phyloP scores from a whole-genome alignment of 179 eudicot species.

The Gypsophila paniculata region DNA sequence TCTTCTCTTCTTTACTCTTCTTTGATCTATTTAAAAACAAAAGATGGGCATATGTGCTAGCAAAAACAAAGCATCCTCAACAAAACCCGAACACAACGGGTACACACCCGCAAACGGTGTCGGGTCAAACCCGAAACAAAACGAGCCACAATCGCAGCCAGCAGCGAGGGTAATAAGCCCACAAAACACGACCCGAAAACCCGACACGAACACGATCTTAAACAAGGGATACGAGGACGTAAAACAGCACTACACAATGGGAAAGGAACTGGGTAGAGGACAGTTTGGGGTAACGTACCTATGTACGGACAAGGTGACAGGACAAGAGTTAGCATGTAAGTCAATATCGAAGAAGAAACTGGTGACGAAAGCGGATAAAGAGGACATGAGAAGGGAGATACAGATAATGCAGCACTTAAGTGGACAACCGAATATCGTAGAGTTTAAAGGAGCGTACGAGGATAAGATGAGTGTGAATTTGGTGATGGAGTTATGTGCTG shows the following conservation, averaged over 20 bases:
- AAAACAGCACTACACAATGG: constrained; percentile 30
- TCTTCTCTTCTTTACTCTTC: too few species aligned
- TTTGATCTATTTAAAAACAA: background rate
- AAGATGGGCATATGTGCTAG: constrained; percentile 58
- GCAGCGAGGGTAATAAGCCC: constrained; percentile 27
- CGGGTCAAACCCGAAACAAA: background rate
- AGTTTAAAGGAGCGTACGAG: constrained; percentile 46
- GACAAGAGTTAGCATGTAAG: constrained; percentile 39
- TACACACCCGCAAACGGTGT: constrained; percentile 18
- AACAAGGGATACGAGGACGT: constrained; percentile 46
- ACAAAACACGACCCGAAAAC: constrained; percentile 20
- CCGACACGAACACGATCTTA: constrained; percentile 29
- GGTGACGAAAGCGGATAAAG: constrained; percentile 43
- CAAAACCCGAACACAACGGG: constrained; percentile 27
- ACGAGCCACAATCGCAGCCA: too few species aligned
- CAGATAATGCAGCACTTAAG: constrained; percentile 51
- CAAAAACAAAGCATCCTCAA: constrained; percentile 27
- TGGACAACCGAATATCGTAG: constrained; percentile 45
- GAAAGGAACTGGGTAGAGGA: constrained; percentile 44
- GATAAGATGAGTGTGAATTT: constrained; percentile 37
- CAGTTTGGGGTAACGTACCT: constrained; percentile 48
- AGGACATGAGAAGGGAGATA: constrained; percentile 47
- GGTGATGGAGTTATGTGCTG: constrained; percentile 47
- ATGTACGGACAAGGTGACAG: constrained; percentile 34
- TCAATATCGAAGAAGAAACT: constrained; percentile 45